phyloP scores from a whole-genome alignment of 768 basidiomycete species.

The Inosperma sp. region DNA sequence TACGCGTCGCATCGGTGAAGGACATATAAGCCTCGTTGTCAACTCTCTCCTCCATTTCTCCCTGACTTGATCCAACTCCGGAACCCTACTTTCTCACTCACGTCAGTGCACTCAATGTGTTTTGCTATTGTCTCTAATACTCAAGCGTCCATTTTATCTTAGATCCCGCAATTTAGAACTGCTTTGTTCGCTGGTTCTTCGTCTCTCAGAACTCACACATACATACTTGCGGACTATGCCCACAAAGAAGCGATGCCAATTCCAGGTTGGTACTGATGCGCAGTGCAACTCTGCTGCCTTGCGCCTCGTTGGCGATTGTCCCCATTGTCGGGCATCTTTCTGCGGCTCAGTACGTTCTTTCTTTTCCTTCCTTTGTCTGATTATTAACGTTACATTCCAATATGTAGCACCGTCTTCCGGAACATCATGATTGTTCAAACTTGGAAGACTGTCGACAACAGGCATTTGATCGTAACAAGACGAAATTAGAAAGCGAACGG shows the following conservation, averaged over 20 bases:
- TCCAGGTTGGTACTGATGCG: slow-evolving; percentile 42
- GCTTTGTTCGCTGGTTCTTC: no score
- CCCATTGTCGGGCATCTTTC: slow-evolving; percentile 73
- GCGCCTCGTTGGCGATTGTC: slow-evolving; percentile 81
- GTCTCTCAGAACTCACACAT: slow-evolving; percentile 13
- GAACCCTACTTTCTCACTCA: no score
- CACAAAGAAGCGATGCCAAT: slow-evolving; percentile 85
- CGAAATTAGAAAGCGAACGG: slow-evolving; percentile 81
- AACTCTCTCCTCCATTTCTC: not conserved
- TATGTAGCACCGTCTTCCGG: slow-evolving; percentile 78
- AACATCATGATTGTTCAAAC: slow-evolving; percentile 81
- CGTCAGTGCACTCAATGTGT: not conserved
- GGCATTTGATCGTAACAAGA: slow-evolving; percentile 86
- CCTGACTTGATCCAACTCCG: no score
- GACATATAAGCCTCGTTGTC: slow-evolving; percentile 3
- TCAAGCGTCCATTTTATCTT: no score
- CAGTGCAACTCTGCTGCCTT: slow-evolving; percentile 77
- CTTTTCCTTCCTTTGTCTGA: slow-evolving; percentile 9
- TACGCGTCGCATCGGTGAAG: slow-evolving; percentile 25
- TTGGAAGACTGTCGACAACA: slow-evolving; percentile 82
- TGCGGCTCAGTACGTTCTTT: slow-evolving; percentile 61
- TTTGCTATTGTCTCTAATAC: no score
- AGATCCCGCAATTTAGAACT: no score
- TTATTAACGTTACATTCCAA: slow-evolving; percentile 11
- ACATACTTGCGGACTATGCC: slow-evolving; percentile 46